phyloP scores from a whole-genome alignment of 345 rosid species.

The Bretschneidera sinensis region DNA sequence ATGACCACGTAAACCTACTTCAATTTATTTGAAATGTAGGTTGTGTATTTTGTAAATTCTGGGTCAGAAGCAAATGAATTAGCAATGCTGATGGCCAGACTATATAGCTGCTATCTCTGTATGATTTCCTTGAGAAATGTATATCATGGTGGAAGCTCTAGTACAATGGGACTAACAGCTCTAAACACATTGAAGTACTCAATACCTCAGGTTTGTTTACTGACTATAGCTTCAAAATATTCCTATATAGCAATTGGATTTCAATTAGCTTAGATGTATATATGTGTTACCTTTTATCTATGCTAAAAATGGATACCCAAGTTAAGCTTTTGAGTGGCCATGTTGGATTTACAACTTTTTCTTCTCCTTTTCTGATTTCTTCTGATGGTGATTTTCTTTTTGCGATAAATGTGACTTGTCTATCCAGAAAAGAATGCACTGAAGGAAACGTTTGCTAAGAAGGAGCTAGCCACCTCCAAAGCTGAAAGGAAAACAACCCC shows the following conservation, averaged over 20 bases:
- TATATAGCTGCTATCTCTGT: conserved; percentile 70
- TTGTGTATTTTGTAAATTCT: conserved; percentile 89
- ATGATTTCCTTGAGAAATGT: conserved; percentile 92
- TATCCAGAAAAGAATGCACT: too few relatives aligned
- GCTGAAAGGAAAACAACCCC: background rate
- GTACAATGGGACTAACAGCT: conserved; percentile 84
- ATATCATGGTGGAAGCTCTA: conserved; percentile 94
- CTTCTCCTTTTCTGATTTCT: too few relatives aligned
- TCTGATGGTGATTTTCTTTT: too few relatives aligned
- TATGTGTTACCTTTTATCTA: too few relatives aligned
- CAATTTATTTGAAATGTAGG: conserved; percentile 44
- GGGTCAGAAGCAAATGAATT: conserved; percentile 94
- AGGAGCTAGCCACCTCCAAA: background rate
- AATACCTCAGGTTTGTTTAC: conserved; percentile 70
- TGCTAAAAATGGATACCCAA: too few relatives aligned
- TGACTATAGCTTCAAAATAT: background rate
- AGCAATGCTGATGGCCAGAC: conserved; percentile 95
- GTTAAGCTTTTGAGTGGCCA: background rate
- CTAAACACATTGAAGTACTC: conserved; percentile 91
- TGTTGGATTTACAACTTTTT: background rate
- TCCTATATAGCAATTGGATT: background rate
- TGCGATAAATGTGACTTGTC: too few relatives aligned
- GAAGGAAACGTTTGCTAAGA: too few relatives aligned
- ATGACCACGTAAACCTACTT: conserved; percentile 6
- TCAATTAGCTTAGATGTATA: background rate